Evolutionary conservation across 768 basidiomycete genomes (phyloP).

Genomic region (Tephrocybe sp.): DNA sequence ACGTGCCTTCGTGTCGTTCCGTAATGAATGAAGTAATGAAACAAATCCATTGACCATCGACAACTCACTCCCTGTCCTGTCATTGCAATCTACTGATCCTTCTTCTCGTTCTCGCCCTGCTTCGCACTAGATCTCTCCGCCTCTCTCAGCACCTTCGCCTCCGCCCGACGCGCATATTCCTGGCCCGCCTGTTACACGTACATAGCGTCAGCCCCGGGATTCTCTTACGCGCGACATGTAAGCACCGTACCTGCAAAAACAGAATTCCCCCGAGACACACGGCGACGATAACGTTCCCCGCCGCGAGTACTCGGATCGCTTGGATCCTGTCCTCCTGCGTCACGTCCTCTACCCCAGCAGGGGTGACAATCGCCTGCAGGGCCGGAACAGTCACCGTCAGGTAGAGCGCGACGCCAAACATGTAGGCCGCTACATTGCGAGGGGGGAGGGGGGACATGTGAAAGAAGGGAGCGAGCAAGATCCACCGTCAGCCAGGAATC

Average conservation of each 20-base stretch:
- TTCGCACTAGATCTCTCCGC: conserved; percentile 17
- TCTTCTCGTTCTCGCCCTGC: conserved; percentile 34
- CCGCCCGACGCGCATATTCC: conserved; percentile 73
- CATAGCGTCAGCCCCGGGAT: conserved; percentile 9
- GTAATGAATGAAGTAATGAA: no score
- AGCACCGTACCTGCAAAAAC: conserved; percentile 62
- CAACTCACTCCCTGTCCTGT: not conserved
- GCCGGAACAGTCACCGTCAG: conserved; percentile 78
- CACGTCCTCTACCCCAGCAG: conserved; percentile 48
- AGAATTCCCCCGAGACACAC: conserved; percentile 66
- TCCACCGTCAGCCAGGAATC: no score
- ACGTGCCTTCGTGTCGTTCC: no score
- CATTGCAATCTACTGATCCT: conserved; percentile 31
- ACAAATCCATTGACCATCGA: no score
- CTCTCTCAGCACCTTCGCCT: conserved; percentile 43
- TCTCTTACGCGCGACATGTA: not conserved
- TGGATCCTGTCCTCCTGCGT: conserved; percentile 61
- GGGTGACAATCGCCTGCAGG: conserved; percentile 72
- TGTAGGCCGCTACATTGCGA: conserved; percentile 68
- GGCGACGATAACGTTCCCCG: conserved; percentile 85
- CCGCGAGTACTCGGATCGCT: conserved; percentile 79
- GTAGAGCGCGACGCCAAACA: conserved; percentile 81
- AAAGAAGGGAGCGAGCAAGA: no score
- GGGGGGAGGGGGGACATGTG: no score
- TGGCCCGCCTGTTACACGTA: conserved; percentile 69